Base-by-base conservation (phyloP, 495 filamentous ascomycete genomes). In the Hyphodiscus hymeniophilus region DNA sequence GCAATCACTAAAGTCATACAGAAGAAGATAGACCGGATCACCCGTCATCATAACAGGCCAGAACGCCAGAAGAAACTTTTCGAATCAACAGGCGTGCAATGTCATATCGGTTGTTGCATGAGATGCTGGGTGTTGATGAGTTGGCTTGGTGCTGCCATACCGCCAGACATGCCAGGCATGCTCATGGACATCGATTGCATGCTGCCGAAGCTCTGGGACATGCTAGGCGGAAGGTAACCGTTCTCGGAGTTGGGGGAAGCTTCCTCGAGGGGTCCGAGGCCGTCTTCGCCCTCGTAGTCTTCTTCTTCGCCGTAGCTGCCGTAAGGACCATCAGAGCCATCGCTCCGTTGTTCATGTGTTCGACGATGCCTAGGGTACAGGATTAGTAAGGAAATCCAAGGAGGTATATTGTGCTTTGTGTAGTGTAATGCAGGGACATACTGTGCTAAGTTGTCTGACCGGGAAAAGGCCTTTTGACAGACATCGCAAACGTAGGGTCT, bases 401-500 rank as follows among this genome's bases (percentile, higher is more conserved):
- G 49, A 30, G 15, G 39, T 41, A 30, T 17, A 7, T 33, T 50
- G 46, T 48, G 39, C 17, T 18, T 18, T 15, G 21, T 36, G 41
- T 34, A 26, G n/a, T 47, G 41, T 46, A 23, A 60, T 35, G 4
- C 5, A 5, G 32, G 18, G 46, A 60, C 87, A 77, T 84, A 94
- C 84, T 98, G 92, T 64, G 92, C 92, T 64, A 98, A 82, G 65
- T 98, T 98, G 71, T 98, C 92, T 57, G 89, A 95, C 61, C 92
- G 79, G 38, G 92, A 96, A 67, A 98, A 98, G 38, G 91, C 92
- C 70, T 97, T 97, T 76, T 82, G 94, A 79, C 92, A 98, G 65
- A 94, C 85, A 60, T 84, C 83, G 76, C 92, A 98, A 58, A 88
- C 82, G 67, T 98, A 98, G 57, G 92, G 92, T 72, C 91, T 84